Evolutionary conservation across 495 filamentous ascomycete genomes (phyloP), one percentile per base, ranked within the genome.

Genomic region (Aspergillus panamensis): DNA sequence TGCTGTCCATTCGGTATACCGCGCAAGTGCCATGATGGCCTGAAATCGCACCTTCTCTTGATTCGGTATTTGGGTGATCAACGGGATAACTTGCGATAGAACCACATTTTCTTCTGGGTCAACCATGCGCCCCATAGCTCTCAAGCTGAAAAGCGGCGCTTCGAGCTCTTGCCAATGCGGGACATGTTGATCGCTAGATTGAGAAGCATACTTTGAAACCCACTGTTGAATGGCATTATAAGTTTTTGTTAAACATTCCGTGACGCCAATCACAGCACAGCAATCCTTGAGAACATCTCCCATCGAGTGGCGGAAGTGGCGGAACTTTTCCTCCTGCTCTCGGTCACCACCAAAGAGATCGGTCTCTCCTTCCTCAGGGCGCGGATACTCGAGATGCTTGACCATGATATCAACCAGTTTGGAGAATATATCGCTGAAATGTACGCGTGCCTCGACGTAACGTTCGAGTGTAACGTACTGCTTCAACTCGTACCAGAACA

Each of bases 401-500:
- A 97, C 84, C 81, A 99, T 90, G 65, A 97, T 84, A 69, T 97
- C 92, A 47, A 97, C 92, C 31, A 99, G 77, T 67, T 88, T 84
- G 6, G 89, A 86, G 71, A 89, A 97, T 47, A 96, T 77, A 57
- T 92, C 88, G 32, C 87, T 77, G 60, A 87, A 87, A 54, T 86
- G 78, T 52, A 87, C 64, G 30, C 92, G 83, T 14, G 92, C 88
- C 55, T 91, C 80, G n/a, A 85, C 87, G 66, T 96, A 97, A 57
- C 85, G 87, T 7, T 96, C 92, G 33, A 97, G 72, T 7, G 90
- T 89, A 32, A 97, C 78, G 66, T 96, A 96, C 74, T 96, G 91
- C 77, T 99, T 99, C 53, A 99, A 76, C 69, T 99, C 94, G 70
- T 95, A 97, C 94, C 94, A 99, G 76, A 97, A 97, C 51, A 85